Percentiles rank a stretch among this genome's conserved stretches.
phyloP scores from a whole-genome alignment of 2,329 filamentous ascomycete species.

The Venturia aucupariae region DNA sequence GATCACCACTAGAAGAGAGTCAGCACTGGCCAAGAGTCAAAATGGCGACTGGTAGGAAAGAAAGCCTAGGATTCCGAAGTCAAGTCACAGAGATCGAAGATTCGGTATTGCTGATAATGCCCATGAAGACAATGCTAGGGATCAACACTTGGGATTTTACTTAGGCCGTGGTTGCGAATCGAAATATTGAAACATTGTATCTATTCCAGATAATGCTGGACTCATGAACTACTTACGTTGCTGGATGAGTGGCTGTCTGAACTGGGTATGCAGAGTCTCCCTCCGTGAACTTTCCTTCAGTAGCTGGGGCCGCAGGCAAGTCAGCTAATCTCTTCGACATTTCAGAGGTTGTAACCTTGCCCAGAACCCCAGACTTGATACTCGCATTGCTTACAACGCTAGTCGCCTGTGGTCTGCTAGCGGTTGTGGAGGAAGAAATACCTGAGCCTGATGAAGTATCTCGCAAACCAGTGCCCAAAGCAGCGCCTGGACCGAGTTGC shows the following conservation, averaged over 20 bases:
- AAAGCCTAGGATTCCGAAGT: no score
- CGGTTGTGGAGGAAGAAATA: background rate
- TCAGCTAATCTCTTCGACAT: background rate
- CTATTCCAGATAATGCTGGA: background rate
- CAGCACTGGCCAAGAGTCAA: background rate
- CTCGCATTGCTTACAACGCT: slow-evolving; percentile 1
- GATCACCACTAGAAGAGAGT: slow-evolving; percentile 2
- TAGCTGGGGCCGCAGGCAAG: slow-evolving; percentile 6
- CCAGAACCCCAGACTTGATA: slow-evolving; percentile 11
- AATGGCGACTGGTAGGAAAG: no score
- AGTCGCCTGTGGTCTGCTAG: background rate
- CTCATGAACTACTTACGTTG: background rate
- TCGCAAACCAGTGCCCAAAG: background rate
- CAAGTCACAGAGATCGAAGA: no score
- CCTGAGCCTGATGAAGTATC: background rate
- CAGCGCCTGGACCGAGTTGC: background rate
- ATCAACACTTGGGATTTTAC: no score
- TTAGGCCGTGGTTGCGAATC: no score
- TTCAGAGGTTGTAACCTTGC: slow-evolving; percentile 5
- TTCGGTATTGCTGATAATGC: no score
- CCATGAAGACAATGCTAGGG: background rate
- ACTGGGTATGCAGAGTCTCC: background rate
- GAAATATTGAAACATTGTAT: no score
- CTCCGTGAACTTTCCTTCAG: slow-evolving; percentile 1
- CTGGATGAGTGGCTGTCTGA: background rate